Conservation (phyloP, 75 land plant genomes). For the Pinus taeda region DNA sequence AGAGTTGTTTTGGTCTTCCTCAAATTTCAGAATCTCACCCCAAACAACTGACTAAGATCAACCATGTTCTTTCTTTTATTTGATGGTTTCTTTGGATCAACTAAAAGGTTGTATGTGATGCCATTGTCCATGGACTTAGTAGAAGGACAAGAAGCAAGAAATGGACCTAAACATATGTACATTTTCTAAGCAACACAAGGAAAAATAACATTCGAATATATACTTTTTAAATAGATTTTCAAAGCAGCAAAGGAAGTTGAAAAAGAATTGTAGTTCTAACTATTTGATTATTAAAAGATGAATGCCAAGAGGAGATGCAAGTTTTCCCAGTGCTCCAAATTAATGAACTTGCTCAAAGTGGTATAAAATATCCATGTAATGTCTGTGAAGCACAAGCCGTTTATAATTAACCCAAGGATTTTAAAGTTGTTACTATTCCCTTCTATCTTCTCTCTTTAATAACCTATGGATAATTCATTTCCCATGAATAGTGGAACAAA, state of each 20-base stretch:
- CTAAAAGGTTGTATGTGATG: background rate
- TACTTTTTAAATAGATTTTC: background rate
- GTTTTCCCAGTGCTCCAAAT: constrained; percentile 10
- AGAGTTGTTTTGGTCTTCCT: background rate
- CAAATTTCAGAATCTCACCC: background rate
- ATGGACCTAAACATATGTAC: constrained; percentile 3
- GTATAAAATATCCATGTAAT: constrained; percentile 24
- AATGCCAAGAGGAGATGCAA: constrained; percentile 17
- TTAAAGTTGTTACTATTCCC: constrained; percentile 24
- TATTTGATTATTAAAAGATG: background rate
- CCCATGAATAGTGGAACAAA: background rate
- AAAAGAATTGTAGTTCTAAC: background rate
- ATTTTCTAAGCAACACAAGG: background rate
- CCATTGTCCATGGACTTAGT: background rate
- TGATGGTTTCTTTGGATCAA: background rate
- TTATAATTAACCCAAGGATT: constrained; percentile 22
- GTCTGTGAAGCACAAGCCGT: constrained; percentile 19
- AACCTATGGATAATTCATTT: constrained; percentile 22
- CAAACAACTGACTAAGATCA: background rate
- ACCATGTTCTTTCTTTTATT: constrained; percentile 3
- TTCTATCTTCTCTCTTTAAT: constrained; percentile 30
- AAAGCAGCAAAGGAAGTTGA: too few relatives aligned
- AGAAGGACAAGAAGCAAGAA: constrained; percentile 3
- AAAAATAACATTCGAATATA: background rate
- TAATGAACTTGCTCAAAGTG: constrained; percentile 34